phyloP scores from a whole-genome alignment of 2,329 filamentous ascomycete species.

The Aspergillus hortae region DNA sequence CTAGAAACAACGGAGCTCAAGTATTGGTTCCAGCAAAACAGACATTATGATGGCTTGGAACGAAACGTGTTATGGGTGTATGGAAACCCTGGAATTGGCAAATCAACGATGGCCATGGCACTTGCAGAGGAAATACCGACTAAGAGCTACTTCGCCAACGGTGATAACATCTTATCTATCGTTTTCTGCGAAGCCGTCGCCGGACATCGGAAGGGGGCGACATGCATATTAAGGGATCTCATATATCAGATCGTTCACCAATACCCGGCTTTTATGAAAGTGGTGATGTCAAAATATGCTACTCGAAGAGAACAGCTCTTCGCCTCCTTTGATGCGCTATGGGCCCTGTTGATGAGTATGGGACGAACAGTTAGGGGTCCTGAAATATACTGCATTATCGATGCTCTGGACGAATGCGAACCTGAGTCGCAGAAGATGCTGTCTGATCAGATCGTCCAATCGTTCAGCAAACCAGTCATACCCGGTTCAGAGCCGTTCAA shows the following conservation, averaged over 20 bases:
- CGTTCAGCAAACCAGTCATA: background rate
- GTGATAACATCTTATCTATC: background rate
- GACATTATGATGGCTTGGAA: background rate
- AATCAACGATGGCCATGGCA: conserved; percentile 8
- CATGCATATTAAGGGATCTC: conserved; percentile 10
- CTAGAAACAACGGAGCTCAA: conserved; percentile 11
- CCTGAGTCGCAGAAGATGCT: conserved; percentile 7
- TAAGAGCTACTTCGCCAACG: background rate
- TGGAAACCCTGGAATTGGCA: conserved; percentile 17
- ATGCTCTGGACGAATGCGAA: conserved; percentile 20
- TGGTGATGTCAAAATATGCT: conserved; percentile 8
- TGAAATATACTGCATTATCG: conserved; percentile 15
- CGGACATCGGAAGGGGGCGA: conserved; percentile 6
- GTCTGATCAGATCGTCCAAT: conserved; percentile 9
- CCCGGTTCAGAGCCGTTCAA: background rate
- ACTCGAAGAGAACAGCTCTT: conserved; percentile 2
- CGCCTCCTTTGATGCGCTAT: conserved; percentile 10
- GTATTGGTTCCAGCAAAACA: conserved; percentile 8
- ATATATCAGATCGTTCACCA: conserved; percentile 12
- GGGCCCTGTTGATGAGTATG: conserved; percentile 9
- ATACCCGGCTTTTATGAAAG: conserved; percentile 5
- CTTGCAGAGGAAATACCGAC: conserved; percentile 1
- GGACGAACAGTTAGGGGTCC: background rate
- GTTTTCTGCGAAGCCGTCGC: conserved; percentile 15
- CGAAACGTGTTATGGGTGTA: conserved; percentile 13